These are phyloP conservation scores for Corchorus capsularis DNA, from an alignment of 345 rosid genomes.

Conservation along the genomic window DNA sequence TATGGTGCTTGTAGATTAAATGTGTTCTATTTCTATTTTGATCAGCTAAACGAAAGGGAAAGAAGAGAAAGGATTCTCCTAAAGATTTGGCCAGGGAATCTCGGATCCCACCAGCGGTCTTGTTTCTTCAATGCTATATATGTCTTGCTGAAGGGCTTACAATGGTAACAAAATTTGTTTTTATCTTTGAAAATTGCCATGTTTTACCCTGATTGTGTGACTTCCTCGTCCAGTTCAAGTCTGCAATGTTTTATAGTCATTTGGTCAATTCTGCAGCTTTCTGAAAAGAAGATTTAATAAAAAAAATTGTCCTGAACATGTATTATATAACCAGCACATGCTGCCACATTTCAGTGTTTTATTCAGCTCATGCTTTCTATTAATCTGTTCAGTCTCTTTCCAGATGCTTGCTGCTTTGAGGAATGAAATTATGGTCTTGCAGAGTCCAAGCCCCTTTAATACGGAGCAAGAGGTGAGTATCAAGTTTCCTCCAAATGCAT, in stretches of 20 bases:
- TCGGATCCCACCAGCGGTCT: conserved; percentile 67
- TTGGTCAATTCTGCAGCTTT: conserved; percentile 11
- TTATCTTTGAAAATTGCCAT: background rate
- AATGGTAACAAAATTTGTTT: conserved; percentile 47
- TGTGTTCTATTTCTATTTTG: conserved; percentile 23
- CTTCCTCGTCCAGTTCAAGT: background rate
- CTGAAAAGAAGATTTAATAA: background rate
- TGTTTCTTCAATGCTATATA: conserved; percentile 79
- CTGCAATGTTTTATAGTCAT: background rate
- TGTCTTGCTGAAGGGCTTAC: conserved; percentile 91
- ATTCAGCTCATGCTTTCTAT: conserved; percentile 2
- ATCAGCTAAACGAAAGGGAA: conserved; percentile 79
- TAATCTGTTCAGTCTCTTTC: conserved; percentile 21
- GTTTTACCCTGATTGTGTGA: background rate
- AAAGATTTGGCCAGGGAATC: conserved; percentile 63
- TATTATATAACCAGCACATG: conserved; percentile 6
- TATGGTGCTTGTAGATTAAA: conserved; percentile 7
- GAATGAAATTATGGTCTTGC: conserved; percentile 62
- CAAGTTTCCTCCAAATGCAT: background rate
- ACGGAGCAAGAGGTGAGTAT: conserved; percentile 71
- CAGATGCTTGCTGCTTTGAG: conserved; percentile 91
- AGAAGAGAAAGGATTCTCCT: conserved; percentile 70
- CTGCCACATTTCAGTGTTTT: background rate
- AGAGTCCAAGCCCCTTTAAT: conserved; percentile 73
- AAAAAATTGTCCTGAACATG: background rate